phyloP scores from a whole-genome alignment of 1,284 basidiomycete genomes.

The Takashimella tepidaria region DNA sequence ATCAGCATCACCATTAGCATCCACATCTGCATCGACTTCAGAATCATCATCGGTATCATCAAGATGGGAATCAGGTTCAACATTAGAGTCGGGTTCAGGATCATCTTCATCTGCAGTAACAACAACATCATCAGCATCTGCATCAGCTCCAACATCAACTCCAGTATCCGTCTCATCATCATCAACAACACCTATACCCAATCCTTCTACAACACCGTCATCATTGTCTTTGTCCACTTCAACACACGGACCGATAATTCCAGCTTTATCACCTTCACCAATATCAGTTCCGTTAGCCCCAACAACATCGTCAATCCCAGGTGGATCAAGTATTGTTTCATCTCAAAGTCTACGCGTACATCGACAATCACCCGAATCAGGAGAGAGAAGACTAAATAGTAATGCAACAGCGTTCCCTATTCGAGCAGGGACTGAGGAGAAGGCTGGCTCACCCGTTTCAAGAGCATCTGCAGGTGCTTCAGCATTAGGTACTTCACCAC shows the following conservation, averaged over 20 bases:
- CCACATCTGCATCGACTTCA: background rate
- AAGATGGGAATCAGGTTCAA: too few relatives aligned
- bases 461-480: too few relatives aligned
- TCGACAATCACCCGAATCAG: background rate
- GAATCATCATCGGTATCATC: background rate
- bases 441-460: background rate
- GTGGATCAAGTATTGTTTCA: too few relatives aligned
- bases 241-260: background rate
- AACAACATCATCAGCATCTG: background rate
- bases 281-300: background rate
- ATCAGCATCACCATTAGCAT: background rate
- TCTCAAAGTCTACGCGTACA: background rate
- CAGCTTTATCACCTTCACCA: background rate
- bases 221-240: background rate
- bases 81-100: too few relatives aligned
- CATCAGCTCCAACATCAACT: background rate
- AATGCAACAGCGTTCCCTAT: too few relatives aligned
- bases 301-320: too few relatives aligned
- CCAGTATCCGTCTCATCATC: background rate
- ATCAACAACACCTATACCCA: background rate
- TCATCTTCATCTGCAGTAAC: background rate
- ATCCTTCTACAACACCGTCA: background rate
- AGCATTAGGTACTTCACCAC: background rate
- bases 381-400: too few relatives aligned
- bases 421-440: too few relatives aligned